Base-by-base conservation (phyloP, 176 grass and related monocot genomes). In the Ampelocalamus luodianensis region DNA sequence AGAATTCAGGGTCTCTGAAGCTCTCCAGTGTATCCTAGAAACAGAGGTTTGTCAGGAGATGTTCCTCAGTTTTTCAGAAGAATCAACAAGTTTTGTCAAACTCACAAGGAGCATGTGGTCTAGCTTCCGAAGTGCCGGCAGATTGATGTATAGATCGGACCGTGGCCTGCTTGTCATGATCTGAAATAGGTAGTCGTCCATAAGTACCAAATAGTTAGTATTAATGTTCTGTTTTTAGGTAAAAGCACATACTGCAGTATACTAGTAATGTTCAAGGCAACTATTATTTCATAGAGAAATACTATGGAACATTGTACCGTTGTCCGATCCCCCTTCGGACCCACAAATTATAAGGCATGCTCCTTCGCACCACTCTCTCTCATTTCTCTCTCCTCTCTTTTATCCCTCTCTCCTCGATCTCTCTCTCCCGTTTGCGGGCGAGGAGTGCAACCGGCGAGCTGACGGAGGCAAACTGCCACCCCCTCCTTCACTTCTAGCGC, bases 51-150 rank as follows among this genome's bases (percentile, higher is more conserved):
- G 54, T 78, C 46, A 34, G 50, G 39, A 76, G 13, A 49, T 49
- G 5, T 36, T 29, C 18, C 18, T 32, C 26, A 4, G 15, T 6
- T 72, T 24, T 32, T 53, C 68, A 79, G 24, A 78, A 60, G 1
- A 80, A 73, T 68, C 42, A 29, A 39, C 42, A 12, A 37, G 13
- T 32, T 32, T 48, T 63, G 15, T 17, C 15, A 20, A 79, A 89
- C 91, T 88, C 84, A 99, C 97, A 13, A 99, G 93, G n/a, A 99
- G 97, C 93, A 99, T 96, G 88, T 96, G 85, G 56, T 99, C 97
- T 27, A 99, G 83, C 78, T 99, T 96, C 32, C 91, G 74, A 5
- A 99, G 88, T 8, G 97, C 96, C 32, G 93, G 97, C 55, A 99
- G 91, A 65, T 96, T 99, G 78, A 94, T 90, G 89, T 86, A 88